Percentiles rank a stretch among this genome's conserved stretches.
Evolutionary conservation across 352 stramenopile species (phyloP).

Genomic region (Phytophthora ohioensis): DNA sequence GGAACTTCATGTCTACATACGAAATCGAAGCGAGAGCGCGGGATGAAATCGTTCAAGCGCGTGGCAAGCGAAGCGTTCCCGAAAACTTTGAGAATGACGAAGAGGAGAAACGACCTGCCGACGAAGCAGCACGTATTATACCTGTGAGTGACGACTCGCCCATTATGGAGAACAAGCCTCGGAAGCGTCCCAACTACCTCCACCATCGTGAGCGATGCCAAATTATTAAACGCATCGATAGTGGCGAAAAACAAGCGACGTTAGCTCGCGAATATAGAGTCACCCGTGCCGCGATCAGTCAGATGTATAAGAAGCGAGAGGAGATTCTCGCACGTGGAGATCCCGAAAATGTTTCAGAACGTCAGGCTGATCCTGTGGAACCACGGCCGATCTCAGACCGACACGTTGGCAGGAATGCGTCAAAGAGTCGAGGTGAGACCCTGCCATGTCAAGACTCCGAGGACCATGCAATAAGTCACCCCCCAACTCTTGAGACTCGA

Average conservation of each 20-base stretch:
- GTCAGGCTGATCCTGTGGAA: too few species aligned
- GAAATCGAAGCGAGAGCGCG: neutral
- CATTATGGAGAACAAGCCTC: conserved; percentile 8
- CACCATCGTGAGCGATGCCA: neutral
- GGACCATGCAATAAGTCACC: neutral
- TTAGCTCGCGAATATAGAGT: conserved; percentile 8
- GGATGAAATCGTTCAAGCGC: neutral
- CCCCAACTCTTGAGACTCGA: neutral
- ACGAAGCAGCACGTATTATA: neutral
- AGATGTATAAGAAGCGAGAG: conserved; percentile 19
- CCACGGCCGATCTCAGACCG: neutral
- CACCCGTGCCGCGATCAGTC: conserved; percentile 10
- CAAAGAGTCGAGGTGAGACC: neutral
- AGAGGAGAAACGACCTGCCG: neutral
- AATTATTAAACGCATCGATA: conserved; percentile 5
- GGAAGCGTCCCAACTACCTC: conserved; percentile 12
- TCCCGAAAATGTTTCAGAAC: neutral
- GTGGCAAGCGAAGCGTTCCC: neutral
- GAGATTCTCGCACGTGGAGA: conserved; percentile 25
- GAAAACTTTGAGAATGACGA: neutral
- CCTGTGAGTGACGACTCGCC: neutral
- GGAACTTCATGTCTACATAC: neutral
- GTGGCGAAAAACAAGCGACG: conserved; percentile 1
- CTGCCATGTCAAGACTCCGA: neutral
- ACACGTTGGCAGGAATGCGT: neutral